phyloP scores from a whole-genome alignment of 352 stramenopile species.

The Phytophthora melonis region DNA sequence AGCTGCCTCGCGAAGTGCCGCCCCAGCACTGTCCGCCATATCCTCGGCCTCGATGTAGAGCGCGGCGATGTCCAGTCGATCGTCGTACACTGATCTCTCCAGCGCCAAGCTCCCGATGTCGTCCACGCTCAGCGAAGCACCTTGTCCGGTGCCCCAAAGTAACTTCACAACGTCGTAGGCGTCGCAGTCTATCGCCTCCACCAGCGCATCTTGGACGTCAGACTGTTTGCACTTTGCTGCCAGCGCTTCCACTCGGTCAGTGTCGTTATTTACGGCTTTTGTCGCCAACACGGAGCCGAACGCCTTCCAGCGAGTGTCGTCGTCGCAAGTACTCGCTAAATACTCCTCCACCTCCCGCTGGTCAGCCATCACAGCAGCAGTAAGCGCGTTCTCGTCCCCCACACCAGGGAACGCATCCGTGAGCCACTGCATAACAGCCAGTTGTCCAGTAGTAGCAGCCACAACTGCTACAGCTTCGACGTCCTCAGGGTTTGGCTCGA shows the following conservation, averaged over 20 bases:
- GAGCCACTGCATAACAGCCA: background rate
- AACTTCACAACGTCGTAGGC: too few species aligned
- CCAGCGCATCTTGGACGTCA: too few species aligned
- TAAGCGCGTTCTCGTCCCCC: background rate
- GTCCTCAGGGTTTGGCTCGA: background rate
- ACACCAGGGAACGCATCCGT: background rate
- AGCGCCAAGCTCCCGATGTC: too few species aligned
- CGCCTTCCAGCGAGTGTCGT: background rate
- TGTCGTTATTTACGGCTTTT: background rate
- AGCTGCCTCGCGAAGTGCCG: too few species aligned
- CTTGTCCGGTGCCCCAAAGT: too few species aligned
- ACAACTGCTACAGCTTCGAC: background rate
- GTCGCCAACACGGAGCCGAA: background rate
- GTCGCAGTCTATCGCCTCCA: too few species aligned
- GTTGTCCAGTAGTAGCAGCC: background rate
- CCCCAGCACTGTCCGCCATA: too few species aligned
- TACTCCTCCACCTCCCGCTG: background rate
- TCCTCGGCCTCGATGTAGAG: too few species aligned
- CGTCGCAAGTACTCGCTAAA: background rate
- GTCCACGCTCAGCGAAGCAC: too few species aligned
- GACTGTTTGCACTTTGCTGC: background rate
- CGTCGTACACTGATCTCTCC: too few species aligned
- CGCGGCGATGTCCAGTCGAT: too few species aligned
- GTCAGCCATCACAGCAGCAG: background rate
- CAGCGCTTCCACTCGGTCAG: background rate